These are phyloP conservation scores for Annulohypoxylon bovei DNA, from an alignment of 495 filamentous ascomycete genomes.

Conservation along the genomic window DNA sequence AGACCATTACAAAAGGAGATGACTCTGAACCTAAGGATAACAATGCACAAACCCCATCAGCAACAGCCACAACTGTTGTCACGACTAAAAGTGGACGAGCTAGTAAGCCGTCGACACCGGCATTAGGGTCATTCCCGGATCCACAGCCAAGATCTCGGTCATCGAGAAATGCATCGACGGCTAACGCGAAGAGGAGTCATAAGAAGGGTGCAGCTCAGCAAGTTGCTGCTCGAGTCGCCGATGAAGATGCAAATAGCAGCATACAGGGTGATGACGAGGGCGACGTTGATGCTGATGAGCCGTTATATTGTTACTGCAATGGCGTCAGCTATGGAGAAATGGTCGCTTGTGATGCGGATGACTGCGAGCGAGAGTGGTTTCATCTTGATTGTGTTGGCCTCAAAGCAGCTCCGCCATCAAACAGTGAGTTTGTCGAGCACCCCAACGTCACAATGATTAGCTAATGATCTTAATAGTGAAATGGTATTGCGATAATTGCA, in stretches of 20 bases:
- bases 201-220: slow-evolving; percentile 70
- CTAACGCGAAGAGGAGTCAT: slow-evolving; percentile 69
- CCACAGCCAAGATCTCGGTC: slow-evolving; percentile 51
- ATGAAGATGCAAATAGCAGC: slow-evolving; percentile 51
- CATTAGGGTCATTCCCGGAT: slow-evolving; percentile 62
- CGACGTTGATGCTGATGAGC: slow-evolving; percentile 82
- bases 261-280: slow-evolving; percentile 57
- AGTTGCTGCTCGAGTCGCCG: slow-evolving; percentile 44
- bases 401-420: slow-evolving; percentile 82
- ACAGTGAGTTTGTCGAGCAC: slow-evolving; percentile 67
- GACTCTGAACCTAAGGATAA: slow-evolving; percentile 49
- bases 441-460: neutral
- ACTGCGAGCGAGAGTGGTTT: slow-evolving; percentile 93
- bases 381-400: slow-evolving; percentile 92
- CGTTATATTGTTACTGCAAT: slow-evolving; percentile 92
- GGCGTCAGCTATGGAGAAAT: slow-evolving; percentile 95
- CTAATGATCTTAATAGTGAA: slow-evolving; percentile 66
- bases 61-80: slow-evolving; percentile 43
- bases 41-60: slow-evolving; percentile 43
- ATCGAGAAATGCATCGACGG: slow-evolving; percentile 45
- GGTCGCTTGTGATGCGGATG: slow-evolving; percentile 94
- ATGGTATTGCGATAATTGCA: slow-evolving; percentile 92
- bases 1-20: slow-evolving; percentile 42
- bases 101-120: slow-evolving; percentile 72
- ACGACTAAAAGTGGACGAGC: slow-evolving; percentile 66